Evolutionary conservation across 768 basidiomycete species (phyloP), one percentile per base, ranked within the genome.

Genomic region (Pleurotus platypus): DNA sequence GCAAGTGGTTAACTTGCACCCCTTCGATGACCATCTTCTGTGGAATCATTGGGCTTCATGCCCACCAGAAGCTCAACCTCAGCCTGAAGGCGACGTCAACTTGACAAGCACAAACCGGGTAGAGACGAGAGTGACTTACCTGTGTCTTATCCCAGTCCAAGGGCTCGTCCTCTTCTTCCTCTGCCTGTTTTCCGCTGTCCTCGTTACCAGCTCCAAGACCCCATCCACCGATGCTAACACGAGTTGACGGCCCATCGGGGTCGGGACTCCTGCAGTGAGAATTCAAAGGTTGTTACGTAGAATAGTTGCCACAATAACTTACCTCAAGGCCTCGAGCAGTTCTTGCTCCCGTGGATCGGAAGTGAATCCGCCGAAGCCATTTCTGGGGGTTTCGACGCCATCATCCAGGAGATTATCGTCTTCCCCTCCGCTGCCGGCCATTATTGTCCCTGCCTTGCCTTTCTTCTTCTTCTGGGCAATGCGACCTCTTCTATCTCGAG

Each of bases 401-500:
- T 78, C 81, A 8, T 81, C 83, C 46, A 71, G 69, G 7, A 62
- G 50, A 13, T 82, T 77, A 35, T 79, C 76, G 9, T 51, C 43
- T 27, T 49, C 62, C 37, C 56, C 65, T 13, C 69, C 60, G 18
- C 75, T 68, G 40, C 71, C 66, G 8, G 67, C 66, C 3, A 72
- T 70, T 43, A 72, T 70, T 5, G 63, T 64, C 12, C 68, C 64
- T 18, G 66, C 67, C 60, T 68, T 70, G 5, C 67, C 70, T 18
- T 61, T 66, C 26, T 59, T 65, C 42, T 67, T 74, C 62, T 83
- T 82, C 58, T 78, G 76, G 16, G 84, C 88, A 57, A 92, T 85
- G 18, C 90, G 81, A 9, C 91, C 91, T 37, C 91, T 77, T 20
- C 91, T 77, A 67, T 93, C 92, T 51, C 91, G 80, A 20, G 92